Evolutionary conservation across 2,329 filamentous ascomycete species (phyloP).

Genomic region (Fusarium ramigenum): DNA sequence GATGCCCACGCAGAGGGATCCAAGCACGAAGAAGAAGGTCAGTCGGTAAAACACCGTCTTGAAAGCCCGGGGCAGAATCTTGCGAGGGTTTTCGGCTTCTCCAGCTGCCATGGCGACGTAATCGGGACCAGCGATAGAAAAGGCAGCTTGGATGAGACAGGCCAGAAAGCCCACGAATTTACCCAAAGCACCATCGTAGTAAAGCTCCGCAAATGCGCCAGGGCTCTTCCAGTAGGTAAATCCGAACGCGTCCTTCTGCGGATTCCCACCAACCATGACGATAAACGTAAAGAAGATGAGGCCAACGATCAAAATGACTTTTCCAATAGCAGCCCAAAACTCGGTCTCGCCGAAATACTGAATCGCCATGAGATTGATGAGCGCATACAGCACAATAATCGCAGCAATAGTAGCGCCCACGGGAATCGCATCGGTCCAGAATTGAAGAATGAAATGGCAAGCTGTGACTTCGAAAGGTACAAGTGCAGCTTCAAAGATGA

Average conservation of each 20-base stretch:
- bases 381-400: constrained; percentile 54
- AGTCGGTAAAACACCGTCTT: constrained; percentile 84
- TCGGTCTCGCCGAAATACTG: constrained; percentile 81
- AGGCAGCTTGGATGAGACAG: constrained; percentile 76
- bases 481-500: constrained; percentile 73
- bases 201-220: constrained; percentile 74
- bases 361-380: constrained; percentile 77
- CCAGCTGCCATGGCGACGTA: constrained; percentile 76
- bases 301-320: constrained; percentile 75
- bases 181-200: constrained; percentile 71
- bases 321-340: constrained; percentile 77
- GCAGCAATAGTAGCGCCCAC: constrained; percentile 70
- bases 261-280: constrained; percentile 85
- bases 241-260: constrained; percentile 74
- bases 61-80: constrained; percentile 76
- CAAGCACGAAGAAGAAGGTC: constrained; percentile 78
- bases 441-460: constrained; percentile 70
- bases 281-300: constrained; percentile 82
- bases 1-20: constrained; percentile 76
- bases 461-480: constrained; percentile 75
- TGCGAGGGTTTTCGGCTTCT: constrained; percentile 75
- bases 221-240: constrained; percentile 75
- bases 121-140: constrained; percentile 74
- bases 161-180: constrained; percentile 75
- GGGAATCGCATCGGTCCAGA: constrained; percentile 69